Conservation (phyloP, 1,284 basidiomycete genomes). For the Microbotryomycetes sp. region DNA sequence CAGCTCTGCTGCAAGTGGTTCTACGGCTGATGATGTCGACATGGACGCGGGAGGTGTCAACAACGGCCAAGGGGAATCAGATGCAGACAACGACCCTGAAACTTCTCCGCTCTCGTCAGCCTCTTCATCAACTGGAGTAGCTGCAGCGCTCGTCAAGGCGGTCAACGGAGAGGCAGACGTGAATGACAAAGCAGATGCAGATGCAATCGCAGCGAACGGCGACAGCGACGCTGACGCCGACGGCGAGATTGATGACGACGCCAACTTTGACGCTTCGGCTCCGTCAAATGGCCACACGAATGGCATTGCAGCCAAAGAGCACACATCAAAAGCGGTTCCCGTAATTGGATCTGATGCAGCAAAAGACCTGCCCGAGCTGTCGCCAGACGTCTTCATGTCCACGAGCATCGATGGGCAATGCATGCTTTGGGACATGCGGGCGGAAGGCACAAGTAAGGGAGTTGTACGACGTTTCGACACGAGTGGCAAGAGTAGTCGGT, state of each 20-base stretch:
- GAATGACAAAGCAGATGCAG: constrained; percentile 45
- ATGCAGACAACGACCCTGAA: constrained; percentile 10
- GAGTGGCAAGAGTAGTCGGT: constrained; percentile 47
- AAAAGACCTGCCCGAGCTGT: constrained; percentile 50
- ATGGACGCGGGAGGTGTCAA: constrained; percentile 34
- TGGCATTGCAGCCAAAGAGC: constrained; percentile 9
- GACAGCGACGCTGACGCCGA: constrained; percentile 49
- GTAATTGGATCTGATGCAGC: background rate
- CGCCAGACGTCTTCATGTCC: constrained; percentile 78
- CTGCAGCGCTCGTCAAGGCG: constrained; percentile 7
- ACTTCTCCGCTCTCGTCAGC: constrained; percentile 21
- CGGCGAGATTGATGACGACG: constrained; percentile 24
- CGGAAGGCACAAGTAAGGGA: constrained; percentile 49
- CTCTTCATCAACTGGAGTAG: background rate
- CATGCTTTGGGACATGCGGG: constrained; percentile 80
- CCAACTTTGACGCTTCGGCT: background rate
- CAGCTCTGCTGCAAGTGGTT: constrained; percentile 39
- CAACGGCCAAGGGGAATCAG: constrained; percentile 8
- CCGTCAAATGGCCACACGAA: constrained; percentile 1
- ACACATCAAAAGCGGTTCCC: background rate
- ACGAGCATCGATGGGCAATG: constrained; percentile 88
- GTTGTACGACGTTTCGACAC: constrained; percentile 31
- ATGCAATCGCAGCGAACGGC: too few species aligned
- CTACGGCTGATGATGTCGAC: constrained; percentile 28
- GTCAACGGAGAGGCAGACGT: constrained; percentile 53